Evolutionary conservation across 352 stramenopile genomes (phyloP).

Genomic region (Phytopythium cucurbitacearum): DNA sequence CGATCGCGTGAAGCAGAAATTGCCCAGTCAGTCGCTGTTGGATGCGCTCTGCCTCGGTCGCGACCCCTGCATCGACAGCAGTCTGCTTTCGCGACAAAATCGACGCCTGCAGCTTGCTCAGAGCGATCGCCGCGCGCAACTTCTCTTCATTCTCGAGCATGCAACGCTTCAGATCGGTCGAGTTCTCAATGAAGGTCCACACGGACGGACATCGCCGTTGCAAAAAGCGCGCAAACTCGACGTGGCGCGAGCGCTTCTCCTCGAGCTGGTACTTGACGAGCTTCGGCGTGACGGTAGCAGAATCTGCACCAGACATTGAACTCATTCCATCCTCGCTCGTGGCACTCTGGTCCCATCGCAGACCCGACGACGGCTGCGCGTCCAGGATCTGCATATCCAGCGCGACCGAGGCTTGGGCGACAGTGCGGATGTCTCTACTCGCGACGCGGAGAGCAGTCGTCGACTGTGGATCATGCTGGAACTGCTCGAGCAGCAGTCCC

Average conservation of each 20-base stretch:
- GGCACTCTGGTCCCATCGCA: slow-evolving; percentile 64
- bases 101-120: slow-evolving; percentile 75
- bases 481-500: slow-evolving; percentile 47
- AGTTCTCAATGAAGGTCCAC: slow-evolving; percentile 57
- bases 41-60: slow-evolving; percentile 21
- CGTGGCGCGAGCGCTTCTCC: slow-evolving; percentile 63
- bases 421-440: slow-evolving; percentile 29
- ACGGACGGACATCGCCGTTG: slow-evolving; percentile 51
- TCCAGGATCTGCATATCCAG: slow-evolving; percentile 75
- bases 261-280: slow-evolving; percentile 84
- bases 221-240: slow-evolving; percentile 63
- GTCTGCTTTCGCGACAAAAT: slow-evolving; percentile 25
- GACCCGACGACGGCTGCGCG: slow-evolving; percentile 71
- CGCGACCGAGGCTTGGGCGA: slow-evolving; percentile 56
- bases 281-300: slow-evolving; percentile 61
- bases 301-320: slow-evolving; percentile 11
- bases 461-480: slow-evolving; percentile 46
- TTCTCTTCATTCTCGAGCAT: slow-evolving; percentile 74
- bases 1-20: slow-evolving; percentile 71
- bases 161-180: slow-evolving; percentile 42
- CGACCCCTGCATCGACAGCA: slow-evolving; percentile 1
- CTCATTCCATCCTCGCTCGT: slow-evolving; percentile 16
- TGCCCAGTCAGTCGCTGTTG: slow-evolving; percentile 43
- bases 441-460: slow-evolving; percentile 38
- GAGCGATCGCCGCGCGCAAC: slow-evolving; percentile 60